phyloP scores from a whole-genome alignment of 768 basidiomycete genomes.

The Termitomyces sp. region DNA sequence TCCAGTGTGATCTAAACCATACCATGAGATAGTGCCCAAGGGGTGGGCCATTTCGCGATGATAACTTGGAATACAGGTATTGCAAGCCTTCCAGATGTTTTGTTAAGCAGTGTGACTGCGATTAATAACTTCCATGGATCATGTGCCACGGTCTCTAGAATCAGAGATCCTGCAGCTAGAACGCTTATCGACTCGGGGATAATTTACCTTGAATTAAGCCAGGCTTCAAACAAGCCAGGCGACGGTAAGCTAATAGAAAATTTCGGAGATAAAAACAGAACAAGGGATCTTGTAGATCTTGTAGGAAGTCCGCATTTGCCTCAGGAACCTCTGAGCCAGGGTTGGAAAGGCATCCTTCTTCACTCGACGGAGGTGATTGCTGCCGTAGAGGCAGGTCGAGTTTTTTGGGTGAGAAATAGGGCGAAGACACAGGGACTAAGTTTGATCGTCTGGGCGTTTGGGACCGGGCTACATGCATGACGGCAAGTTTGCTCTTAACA shows the following conservation, averaged over 20 bases:
- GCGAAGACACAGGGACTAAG: neutral
- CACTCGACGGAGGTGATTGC: neutral
- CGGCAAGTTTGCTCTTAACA: too few relatives aligned
- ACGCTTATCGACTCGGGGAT: neutral
- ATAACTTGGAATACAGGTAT: conserved; percentile 63
- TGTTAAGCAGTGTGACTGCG: conserved; percentile 64
- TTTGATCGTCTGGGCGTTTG: neutral
- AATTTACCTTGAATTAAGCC: conserved; percentile 34
- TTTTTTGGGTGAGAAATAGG: conserved; percentile 6
- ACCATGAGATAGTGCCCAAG: conserved; percentile 54
- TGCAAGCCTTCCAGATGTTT: conserved; percentile 58
- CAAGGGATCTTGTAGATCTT: conserved; percentile 22
- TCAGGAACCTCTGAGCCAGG: neutral
- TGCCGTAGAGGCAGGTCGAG: neutral
- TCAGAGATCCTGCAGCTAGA: neutral
- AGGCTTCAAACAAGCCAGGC: conserved; percentile 26
- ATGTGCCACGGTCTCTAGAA: conserved; percentile 43
- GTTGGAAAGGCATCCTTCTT: neutral
- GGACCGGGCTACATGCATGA: neutral
- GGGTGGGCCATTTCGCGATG: conserved; percentile 52
- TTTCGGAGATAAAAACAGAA: conserved; percentile 21
- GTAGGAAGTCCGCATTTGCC: neutral
- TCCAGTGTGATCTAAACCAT: neutral
- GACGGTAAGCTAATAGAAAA: conserved; percentile 18
- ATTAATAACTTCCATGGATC: conserved; percentile 71